Percentiles rank a stretch among this genome's conserved stretches.
phyloP scores from a whole-genome alignment of 139 green algal species.

The Monoraphidium neglectum region DNA sequence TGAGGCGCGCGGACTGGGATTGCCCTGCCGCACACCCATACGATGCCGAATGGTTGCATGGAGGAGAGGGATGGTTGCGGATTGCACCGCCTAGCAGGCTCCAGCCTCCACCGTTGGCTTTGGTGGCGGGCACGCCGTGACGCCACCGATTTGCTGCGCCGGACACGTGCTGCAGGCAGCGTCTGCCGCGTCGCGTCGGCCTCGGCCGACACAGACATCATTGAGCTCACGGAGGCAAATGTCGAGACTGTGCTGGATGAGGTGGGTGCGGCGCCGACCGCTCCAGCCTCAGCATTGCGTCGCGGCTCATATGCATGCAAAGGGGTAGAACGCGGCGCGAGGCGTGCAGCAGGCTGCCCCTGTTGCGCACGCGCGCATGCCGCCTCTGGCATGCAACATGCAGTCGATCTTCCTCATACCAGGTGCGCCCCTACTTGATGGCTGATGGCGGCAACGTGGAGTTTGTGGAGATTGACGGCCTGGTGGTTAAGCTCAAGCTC shows the following conservation, averaged over 20 bases:
- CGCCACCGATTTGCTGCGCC: too few species aligned
- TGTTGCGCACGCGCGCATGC: neutral
- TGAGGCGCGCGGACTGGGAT: too few species aligned
- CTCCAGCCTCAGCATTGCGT: neutral
- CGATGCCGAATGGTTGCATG: too few species aligned
- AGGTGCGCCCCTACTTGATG: constrained; percentile 98
- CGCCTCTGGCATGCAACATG: neutral
- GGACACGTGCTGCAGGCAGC: too few species aligned
- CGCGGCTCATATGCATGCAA: neutral
- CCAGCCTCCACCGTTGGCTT: too few species aligned
- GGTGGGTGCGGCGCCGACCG: constrained; percentile 43
- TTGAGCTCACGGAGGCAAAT: constrained; percentile 97
- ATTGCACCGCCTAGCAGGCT: too few species aligned
- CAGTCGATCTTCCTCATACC: neutral
- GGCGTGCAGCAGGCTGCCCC: too few species aligned
- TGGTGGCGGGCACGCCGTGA: too few species aligned
- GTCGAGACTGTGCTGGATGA: constrained; percentile 98
- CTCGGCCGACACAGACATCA: constrained; percentile 9
- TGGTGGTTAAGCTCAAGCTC: constrained; percentile 88
- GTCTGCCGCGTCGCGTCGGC: neutral
- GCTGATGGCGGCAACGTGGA: constrained; percentile 98
- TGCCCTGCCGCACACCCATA: too few species aligned
- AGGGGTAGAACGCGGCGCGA: too few species aligned
- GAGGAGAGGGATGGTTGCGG: too few species aligned
- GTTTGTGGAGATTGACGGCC: constrained; percentile 97